Evolutionary conservation across 169 alveolate genomes (phyloP), one percentile per base, ranked within the genome.

Genomic region (Fabrea salina): DNA sequence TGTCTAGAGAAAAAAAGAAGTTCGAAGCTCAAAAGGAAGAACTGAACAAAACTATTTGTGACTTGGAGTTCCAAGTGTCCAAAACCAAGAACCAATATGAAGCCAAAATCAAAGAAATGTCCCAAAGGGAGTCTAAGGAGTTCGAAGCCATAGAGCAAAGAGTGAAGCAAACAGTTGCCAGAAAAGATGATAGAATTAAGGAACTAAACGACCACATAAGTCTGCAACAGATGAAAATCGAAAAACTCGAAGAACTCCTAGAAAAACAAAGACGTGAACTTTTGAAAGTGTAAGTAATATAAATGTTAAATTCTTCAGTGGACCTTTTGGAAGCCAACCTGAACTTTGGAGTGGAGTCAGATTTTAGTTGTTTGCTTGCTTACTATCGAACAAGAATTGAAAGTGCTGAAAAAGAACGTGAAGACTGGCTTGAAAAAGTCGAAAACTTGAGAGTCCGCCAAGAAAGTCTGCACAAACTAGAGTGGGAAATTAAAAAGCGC

Each of bases 211-310:
- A 70, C 41, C 67, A 70, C n/a, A 16, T 70, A n/a, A 13, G 49
- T 4, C 19, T 70, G 6, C 13, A 16, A n/a, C 27, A 70, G 30
- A 13, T 70, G 11, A 70, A 49, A 22, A 35, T 50, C 27, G 33
- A 19, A n/a, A 70, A 70, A 37, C 64, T 70, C 5, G 79, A 70
- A 70, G 59, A 70, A 25, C 79, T 70, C 13, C 49, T 70, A 5
- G 79, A 70, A 70, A 70, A 49, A 22, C 64, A 70, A 49, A 41
- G 79, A 27, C 22, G 44, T 5, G 49, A 49, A 19, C 49, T 70
- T 11, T 13, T 59, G 66, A 19, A 54, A n/a, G 6, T 54, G 13
- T 54, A 54, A 44, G n/a, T n/a, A n/a, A n/a, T n/a, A n/a, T n/a
- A n/a, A n/a, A n/a, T n/a, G n/a, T n/a, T n/a, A n/a, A n/a, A n/a